phyloP scores from a whole-genome alignment of 768 basidiomycete genomes.

The Leccinum longicurvipes region DNA sequence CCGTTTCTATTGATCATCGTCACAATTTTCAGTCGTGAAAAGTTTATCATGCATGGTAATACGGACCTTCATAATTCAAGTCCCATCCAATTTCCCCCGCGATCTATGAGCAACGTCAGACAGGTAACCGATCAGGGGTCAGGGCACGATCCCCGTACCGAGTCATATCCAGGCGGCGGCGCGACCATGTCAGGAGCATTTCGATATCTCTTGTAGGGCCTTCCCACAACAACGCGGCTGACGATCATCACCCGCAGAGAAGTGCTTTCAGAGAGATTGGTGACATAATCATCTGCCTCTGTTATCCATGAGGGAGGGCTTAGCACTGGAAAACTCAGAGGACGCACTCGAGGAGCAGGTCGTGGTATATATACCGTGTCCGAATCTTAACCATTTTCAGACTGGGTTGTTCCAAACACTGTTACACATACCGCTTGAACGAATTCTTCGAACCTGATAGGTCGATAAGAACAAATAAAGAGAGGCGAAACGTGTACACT shows the following conservation, averaged over 20 bases:
- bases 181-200: conserved; percentile 47
- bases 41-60: not conserved
- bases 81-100: conserved; percentile 61
- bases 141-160: conserved; percentile 37
- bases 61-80: conserved; percentile 54
- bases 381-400: conserved; percentile 44
- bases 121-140: not conserved
- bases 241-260: conserved; percentile 50
- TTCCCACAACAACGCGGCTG: conserved; percentile 64
- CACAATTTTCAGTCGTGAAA: not conserved
- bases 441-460: conserved; percentile 50
- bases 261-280: conserved; percentile 40
- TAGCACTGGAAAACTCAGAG: not conserved
- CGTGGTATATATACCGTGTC: conserved; percentile 67
- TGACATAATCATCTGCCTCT: conserved; percentile 68
- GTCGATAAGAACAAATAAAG: conserved; percentile 8
- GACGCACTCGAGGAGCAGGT: conserved; percentile 61
- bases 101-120: conserved; percentile 37
- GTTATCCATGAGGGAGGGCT: conserved; percentile 8
- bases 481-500: conserved; percentile 15
- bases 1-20: conserved; percentile 44
- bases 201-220: conserved; percentile 44
- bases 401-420: not conserved
- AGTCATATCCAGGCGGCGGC: conserved; percentile 59
- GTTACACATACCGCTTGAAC: conserved; percentile 42